phyloP scores from a whole-genome alignment of 306 rosid species.

The Malus sieversii region DNA sequence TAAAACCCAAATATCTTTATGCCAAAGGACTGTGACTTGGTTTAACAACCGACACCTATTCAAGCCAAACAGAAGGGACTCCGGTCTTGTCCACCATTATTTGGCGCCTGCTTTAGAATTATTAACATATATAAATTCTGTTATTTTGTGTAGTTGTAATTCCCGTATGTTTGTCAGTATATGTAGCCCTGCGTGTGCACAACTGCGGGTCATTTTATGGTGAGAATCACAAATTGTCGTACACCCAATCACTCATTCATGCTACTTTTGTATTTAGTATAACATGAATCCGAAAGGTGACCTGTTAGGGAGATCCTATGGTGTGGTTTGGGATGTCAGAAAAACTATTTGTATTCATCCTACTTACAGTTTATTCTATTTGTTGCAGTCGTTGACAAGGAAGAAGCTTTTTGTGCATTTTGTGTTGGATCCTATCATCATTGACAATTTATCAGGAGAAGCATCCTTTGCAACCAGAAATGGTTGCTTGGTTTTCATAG shows the following conservation, averaged over 20 bases:
- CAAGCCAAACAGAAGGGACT: background rate
- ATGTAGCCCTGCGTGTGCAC: too few species aligned
- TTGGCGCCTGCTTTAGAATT: too few species aligned
- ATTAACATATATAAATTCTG: too few species aligned
- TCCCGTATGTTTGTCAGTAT: too few species aligned
- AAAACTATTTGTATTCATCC: background rate
- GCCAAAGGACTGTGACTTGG: background rate
- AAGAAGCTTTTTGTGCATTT: conserved; percentile 46
- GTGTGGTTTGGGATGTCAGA: background rate
- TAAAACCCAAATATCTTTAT: background rate
- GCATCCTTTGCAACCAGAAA: conserved; percentile 41
- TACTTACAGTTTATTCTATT: background rate
- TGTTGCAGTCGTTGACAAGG: conserved; percentile 28
- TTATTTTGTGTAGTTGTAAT: too few species aligned
- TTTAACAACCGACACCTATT: background rate
- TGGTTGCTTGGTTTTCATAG: conserved; percentile 38
- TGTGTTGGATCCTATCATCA: conserved; percentile 39
- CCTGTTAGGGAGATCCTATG: background rate
- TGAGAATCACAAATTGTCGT: too few species aligned
- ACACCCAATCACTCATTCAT: too few species aligned
- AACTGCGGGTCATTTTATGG: too few species aligned
- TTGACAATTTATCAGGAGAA: conserved; percentile 31
- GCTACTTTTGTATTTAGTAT: background rate
- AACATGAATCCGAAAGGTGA: background rate
- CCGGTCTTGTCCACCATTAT: background rate